Base-by-base conservation (phyloP, 495 filamentous ascomycete genomes). In the Friedmanniomyces simplex region DNA sequence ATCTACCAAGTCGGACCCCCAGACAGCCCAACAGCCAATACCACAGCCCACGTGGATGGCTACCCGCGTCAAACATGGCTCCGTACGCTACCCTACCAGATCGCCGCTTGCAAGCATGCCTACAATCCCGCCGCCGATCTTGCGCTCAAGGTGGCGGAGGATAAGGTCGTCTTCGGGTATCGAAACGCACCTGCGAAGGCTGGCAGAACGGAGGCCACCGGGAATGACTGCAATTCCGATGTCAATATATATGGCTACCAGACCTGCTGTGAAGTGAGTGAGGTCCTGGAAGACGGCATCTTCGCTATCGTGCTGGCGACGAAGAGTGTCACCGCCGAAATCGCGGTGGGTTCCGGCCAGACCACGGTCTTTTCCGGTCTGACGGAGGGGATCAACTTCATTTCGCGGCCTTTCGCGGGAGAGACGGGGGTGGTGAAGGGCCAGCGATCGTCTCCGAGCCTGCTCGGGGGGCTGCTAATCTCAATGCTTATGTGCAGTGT, bases 101-200 rank as follows among this genome's bases (percentile, higher is more conserved):
- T 88, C 54, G 75, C 51, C 21, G 46, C 20, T 22, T 61, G 63
- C 59, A 49, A 70, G 53, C 59, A 34, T 34, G 45, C 32, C 32
- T 50, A 53, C 41, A 20, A 60, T 37, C 50, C n/a, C n/a, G n/a
- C 25, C 10, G n/a, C 36, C 25, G 28, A 51, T 25, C 52, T 36
- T n/a, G 52, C 52, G 4, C 52, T 36, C 11, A 39, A n/a, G 4
- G 52, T 54, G 16, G 28, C 70, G 0, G 62, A 73, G 49, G 73
- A 81, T 7, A 73, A 78, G 20, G 69, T 85, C 2, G 72, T 80
- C 12, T 79, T 74, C 20, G 88, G 85, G 85, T 89, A 89, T 67
- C 81, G 85, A 18, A 57, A 69, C 0, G 70, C 70, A 12, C 69
- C 73, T 11, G 64, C 64, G n/a, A 46, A 46, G 28, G 62, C 68